Percentiles rank a stretch among this genome's conserved stretches.
Conservation (phyloP, 2,329 filamentous ascomycete genomes). For the Metarhizium sp. region DNA sequence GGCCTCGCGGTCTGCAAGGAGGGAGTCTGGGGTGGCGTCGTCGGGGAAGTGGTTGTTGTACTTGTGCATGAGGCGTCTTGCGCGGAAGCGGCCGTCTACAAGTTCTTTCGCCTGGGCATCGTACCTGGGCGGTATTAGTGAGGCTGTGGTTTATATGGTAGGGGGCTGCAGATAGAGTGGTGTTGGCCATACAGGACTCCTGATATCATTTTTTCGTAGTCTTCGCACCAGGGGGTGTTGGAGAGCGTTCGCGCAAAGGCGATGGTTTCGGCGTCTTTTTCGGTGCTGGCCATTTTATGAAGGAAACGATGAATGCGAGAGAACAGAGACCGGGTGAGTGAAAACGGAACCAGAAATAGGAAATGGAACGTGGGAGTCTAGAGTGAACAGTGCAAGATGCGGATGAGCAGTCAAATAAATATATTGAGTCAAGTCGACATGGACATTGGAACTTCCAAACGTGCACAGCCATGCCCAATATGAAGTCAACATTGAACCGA, state of each 20-base stretch:
- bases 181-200: slow-evolving; percentile 41
- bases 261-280: slow-evolving; percentile 32
- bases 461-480: too few species aligned
- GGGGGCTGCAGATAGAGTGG: not conserved
- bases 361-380: too few species aligned
- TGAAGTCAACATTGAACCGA: too few species aligned
- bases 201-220: slow-evolving; percentile 57
- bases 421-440: too few species aligned
- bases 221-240: slow-evolving; percentile 46
- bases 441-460: too few species aligned
- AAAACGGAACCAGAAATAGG: not conserved
- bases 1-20: slow-evolving; percentile 29
- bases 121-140: slow-evolving; percentile 30
- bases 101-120: slow-evolving; percentile 39
- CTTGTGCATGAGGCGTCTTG: slow-evolving; percentile 44
- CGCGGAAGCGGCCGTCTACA: slow-evolving; percentile 39
- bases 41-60: slow-evolving; percentile 49
- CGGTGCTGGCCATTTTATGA: slow-evolving; percentile 15
- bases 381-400: too few species aligned
- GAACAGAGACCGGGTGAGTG: not conserved
- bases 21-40: slow-evolving; percentile 30
- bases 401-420: too few species aligned
- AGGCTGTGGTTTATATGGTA: not conserved
- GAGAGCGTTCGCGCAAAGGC: slow-evolving; percentile 36
- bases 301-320: not conserved